Evolutionary conservation across 805 yeast genomes (phyloP), one percentile per base, ranked within the genome.

Genomic region (Candida ascalaphidarum): DNA sequence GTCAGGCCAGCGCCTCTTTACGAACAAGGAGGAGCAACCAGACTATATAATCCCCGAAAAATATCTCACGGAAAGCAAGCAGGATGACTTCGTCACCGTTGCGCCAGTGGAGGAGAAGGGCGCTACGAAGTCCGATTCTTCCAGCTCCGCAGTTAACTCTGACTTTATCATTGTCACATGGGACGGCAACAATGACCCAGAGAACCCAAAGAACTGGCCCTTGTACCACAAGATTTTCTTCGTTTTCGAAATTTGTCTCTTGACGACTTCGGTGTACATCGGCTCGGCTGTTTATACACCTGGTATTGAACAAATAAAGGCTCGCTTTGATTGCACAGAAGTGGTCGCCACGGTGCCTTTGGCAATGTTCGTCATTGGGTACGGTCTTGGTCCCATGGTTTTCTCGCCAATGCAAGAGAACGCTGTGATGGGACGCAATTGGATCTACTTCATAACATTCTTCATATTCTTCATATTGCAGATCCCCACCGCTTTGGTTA

Each of bases 401-500:
- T 68, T 73, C 29, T 67, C 78, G 0, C 81, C 82, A 3, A 38
- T 76, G 35, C 66, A 77, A 10, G 82, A 76, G 44, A 59, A 69
- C 26, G 68, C 74, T 2, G 44, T 48, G 3, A 46, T 71, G 26
- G 81, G 81, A 9, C 60, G 81, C 35, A 69, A 68, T 29, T 52
- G 61, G 17, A 60, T 71, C 22, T 75, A 73, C 35, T 52, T 65
- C 19, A 27, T 50, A 12, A 58, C 79, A 3, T 48, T 72, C 21
- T 50, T 70, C 31, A 24, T 71, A 2, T 76, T 71, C 36, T 44
- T 58, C 30, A 49, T 70, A 7, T 48, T 77, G 22, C 81, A 75
- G 40, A 66, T 76, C 20, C 78, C 79, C 19, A 59, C 68, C 22
- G 80, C 78, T 1, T 52, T 70, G 21, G 60, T 61, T 1, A 42